phyloP scores from a whole-genome alignment of 768 basidiomycete genomes.

The Chalciporus pseudorubinellus region DNA sequence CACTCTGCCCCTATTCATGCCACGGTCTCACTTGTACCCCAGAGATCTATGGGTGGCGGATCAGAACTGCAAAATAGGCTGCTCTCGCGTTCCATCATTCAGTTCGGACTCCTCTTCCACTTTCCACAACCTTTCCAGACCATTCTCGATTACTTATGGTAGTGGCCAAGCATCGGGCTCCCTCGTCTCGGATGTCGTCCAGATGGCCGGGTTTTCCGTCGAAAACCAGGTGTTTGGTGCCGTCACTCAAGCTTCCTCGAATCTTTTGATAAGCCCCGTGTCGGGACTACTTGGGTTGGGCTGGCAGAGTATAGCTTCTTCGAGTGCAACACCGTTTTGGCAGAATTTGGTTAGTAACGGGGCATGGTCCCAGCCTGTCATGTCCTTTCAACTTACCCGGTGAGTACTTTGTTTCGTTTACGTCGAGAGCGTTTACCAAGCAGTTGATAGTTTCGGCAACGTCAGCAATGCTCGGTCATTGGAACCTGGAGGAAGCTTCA shows the following conservation, averaged over 20 bases:
- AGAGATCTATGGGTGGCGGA: conserved; percentile 87
- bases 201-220: conserved; percentile 89
- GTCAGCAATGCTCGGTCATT: conserved; percentile 38
- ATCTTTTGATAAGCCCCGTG: conserved; percentile 64
- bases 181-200: conserved; percentile 71
- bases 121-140: conserved; percentile 50
- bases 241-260: conserved; percentile 51
- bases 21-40: neutral
- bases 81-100: conserved; percentile 47
- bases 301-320: conserved; percentile 70
- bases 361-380: conserved; percentile 65
- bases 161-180: conserved; percentile 72
- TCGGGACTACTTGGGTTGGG: conserved; percentile 89
- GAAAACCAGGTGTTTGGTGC: conserved; percentile 73
- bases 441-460: conserved; percentile 40
- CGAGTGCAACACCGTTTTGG: conserved; percentile 80
- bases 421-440: conserved; percentile 1
- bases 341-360: conserved; percentile 63
- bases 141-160: conserved; percentile 78
- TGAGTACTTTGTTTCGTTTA: conserved; percentile 22
- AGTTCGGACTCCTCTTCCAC: conserved; percentile 54
- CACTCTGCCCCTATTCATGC: neutral
- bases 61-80: conserved; percentile 45
- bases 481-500: conserved; percentile 75
- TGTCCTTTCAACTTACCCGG: conserved; percentile 86